Evolutionary conservation across 208 protist species (phyloP).

Genomic region (Paratrypanosoma confusum): DNA sequence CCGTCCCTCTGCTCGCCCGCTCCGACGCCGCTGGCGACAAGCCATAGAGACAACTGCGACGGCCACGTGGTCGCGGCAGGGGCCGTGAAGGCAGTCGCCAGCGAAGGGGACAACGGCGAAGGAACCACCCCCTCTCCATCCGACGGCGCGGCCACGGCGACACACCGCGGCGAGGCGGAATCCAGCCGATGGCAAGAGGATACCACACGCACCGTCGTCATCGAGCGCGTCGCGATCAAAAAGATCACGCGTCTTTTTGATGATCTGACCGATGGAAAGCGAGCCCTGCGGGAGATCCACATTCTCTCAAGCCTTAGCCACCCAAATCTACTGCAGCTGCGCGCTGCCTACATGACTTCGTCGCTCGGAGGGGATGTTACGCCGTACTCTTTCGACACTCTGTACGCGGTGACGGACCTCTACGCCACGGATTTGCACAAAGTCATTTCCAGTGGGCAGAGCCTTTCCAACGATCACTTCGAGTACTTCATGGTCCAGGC

Average conservation of each 20-base stretch:
- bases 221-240: conserved; percentile 94
- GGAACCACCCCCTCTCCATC: too few relatives aligned
- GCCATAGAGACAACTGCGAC: too few relatives aligned
- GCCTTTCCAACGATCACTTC: conserved; percentile 94
- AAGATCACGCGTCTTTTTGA: conserved; percentile 93
- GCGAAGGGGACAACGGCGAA: too few relatives aligned
- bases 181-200: too few relatives aligned
- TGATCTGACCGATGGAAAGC: conserved; percentile 91
- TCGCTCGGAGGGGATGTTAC: conserved; percentile 44
- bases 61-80: too few relatives aligned
- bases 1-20: too few relatives aligned
- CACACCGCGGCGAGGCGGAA: too few relatives aligned
- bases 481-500: conserved; percentile 99
- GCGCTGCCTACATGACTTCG: conserved; percentile 74
- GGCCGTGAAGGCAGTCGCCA: too few relatives aligned
- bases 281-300: conserved; percentile 95
- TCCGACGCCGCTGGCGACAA: too few relatives aligned
- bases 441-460: conserved; percentile 92
- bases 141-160: too few relatives aligned
- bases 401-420: conserved; percentile 86
- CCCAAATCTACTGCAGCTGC: conserved; percentile 82
- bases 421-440: conserved; percentile 97
- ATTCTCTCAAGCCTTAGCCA: conserved; percentile 91
- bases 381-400: conserved; percentile 81
- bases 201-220: conserved; percentile 12